phyloP scores from a whole-genome alignment of 345 rosid genomes.

The Pistacia atlantica region DNA sequence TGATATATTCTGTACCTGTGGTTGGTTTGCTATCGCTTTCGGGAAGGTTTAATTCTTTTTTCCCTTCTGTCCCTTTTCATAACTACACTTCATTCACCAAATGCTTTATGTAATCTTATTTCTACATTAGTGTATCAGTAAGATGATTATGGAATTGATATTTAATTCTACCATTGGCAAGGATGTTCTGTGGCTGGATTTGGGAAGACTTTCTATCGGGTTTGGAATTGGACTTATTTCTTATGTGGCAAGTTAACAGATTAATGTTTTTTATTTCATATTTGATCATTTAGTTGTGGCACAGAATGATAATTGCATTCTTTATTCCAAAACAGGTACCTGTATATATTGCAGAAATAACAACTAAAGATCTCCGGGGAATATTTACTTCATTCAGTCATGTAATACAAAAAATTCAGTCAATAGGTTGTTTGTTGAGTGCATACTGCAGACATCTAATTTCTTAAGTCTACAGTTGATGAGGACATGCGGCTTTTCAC shows the following conservation, averaged over 20 bases:
- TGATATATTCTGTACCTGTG: constrained; percentile 32
- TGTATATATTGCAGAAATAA: constrained; percentile 49
- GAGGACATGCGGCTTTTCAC: constrained; percentile 29
- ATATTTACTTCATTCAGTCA: constrained; percentile 22
- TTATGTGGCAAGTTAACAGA: constrained; percentile 40
- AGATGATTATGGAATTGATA: too few species aligned
- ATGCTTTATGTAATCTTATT: too few species aligned
- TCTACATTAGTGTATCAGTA: too few species aligned
- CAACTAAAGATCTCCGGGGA: constrained; percentile 39
- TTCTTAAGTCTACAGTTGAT: constrained; percentile 24
- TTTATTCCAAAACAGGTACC: constrained; percentile 31
- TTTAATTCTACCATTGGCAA: constrained; percentile 16
- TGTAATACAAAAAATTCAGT: constrained; percentile 15
- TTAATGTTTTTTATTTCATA: not conserved
- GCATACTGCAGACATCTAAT: not conserved
- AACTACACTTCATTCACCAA: too few species aligned
- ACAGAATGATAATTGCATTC: not conserved
- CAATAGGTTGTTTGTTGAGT: not conserved
- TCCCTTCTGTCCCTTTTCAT: not conserved
- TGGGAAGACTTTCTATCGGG: constrained; percentile 48
- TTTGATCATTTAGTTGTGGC: not conserved
- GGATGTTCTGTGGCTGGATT: constrained; percentile 40
- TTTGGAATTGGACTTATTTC: constrained; percentile 44
- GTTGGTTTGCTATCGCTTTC: constrained; percentile 56
- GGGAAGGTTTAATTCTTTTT: constrained; percentile 43